These are phyloP conservation scores for Endocalyx cinctus DNA, from an alignment of 2,329 filamentous ascomycete species.

Conservation along the genomic window DNA sequence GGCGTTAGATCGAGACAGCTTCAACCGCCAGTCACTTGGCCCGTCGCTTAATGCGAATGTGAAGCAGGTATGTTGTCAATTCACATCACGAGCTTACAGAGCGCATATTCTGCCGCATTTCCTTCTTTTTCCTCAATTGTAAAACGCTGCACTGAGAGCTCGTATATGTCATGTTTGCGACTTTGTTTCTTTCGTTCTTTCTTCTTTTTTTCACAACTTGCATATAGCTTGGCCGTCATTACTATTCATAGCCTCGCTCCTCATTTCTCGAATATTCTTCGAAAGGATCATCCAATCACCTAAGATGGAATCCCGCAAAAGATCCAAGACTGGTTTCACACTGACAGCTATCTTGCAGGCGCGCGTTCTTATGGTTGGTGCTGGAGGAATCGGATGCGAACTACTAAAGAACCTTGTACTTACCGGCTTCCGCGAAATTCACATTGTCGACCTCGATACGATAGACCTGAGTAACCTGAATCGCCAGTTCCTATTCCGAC, in stretches of 20 bases:
- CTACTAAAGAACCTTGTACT: slow-evolving; percentile 94
- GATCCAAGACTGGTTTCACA: slow-evolving; percentile 9
- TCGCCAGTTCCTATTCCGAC: slow-evolving; percentile 92
- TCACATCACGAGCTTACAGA: slow-evolving; percentile 4
- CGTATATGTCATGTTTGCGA: slow-evolving; percentile 10
- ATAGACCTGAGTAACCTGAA: slow-evolving; percentile 98
- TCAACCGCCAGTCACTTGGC: slow-evolving; percentile 64
- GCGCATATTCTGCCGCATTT: too few species aligned
- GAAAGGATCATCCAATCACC: too few species aligned
- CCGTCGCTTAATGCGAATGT: slow-evolving; percentile 57
- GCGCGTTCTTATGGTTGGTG: slow-evolving; percentile 88
- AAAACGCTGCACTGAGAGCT: not conserved
- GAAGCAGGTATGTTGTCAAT: slow-evolving; percentile 55
- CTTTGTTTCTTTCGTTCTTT: slow-evolving; percentile 1
- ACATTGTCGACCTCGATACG: slow-evolving; percentile 95
- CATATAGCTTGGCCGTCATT: not conserved
- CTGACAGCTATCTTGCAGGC: slow-evolving; percentile 53
- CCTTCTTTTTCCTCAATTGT: too few species aligned
- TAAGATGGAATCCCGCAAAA: slow-evolving; percentile 11
- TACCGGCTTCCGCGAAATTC: slow-evolving; percentile 85
- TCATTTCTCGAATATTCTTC: too few species aligned
- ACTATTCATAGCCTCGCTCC: not conserved
- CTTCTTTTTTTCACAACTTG: too few species aligned
- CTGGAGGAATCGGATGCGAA: slow-evolving; percentile 96
- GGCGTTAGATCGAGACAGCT: slow-evolving; percentile 43